Conservation (phyloP, 2,329 filamentous ascomycete genomes). For the Mycocentrospora acerina region DNA sequence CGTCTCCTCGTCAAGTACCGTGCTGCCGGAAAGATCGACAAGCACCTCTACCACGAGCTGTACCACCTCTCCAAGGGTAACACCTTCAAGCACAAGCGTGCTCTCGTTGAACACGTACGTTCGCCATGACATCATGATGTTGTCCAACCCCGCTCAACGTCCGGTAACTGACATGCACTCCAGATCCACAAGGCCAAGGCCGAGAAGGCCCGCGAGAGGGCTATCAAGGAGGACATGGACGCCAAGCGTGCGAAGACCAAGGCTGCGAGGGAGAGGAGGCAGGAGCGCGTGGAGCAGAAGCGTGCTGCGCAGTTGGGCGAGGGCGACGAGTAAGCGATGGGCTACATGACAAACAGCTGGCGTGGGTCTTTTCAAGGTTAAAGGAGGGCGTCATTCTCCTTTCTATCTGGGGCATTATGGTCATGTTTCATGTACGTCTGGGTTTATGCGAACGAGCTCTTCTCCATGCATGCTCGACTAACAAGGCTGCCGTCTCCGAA, state of each 20-base stretch:
- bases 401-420: constrained; percentile 46
- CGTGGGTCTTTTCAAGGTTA: constrained; percentile 46
- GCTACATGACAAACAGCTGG: constrained; percentile 43
- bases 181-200: constrained; percentile 99
- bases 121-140: constrained; percentile 41
- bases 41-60: constrained; percentile 99
- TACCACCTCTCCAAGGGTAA: constrained; percentile 99
- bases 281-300: constrained; percentile 90
- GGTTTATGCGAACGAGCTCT: constrained; percentile 41
- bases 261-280: constrained; percentile 98
- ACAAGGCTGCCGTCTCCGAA: constrained; percentile 37
- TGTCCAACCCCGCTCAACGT: constrained; percentile 17
- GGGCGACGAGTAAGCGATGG: constrained; percentile 49
- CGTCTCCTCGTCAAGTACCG: constrained; percentile 99
- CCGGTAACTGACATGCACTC: constrained; percentile 31
- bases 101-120: constrained; percentile 99
- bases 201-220: constrained; percentile 94
- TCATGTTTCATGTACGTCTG: constrained; percentile 49
- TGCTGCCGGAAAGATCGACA: constrained; percentile 99
- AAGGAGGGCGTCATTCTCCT: constrained; percentile 43
- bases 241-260: constrained; percentile 99
- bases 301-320: constrained; percentile 80
- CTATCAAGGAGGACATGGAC: constrained; percentile 99
- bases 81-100: constrained; percentile 99
- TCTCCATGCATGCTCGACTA: constrained; percentile 40